Conservation (phyloP, 805 yeast species). For the Priceomyces haplophilus region DNA sequence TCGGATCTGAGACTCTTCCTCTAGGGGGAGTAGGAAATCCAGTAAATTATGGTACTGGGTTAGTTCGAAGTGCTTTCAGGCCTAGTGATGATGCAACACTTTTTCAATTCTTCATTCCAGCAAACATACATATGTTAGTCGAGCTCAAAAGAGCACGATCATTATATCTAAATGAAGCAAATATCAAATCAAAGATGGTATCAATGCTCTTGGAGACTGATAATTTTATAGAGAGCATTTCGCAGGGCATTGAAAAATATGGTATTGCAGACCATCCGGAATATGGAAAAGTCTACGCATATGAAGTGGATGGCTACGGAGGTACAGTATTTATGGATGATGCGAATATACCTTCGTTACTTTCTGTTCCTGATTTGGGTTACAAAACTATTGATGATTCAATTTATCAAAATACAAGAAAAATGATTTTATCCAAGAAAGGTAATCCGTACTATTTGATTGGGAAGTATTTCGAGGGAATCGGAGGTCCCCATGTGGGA, state of each 20-base stretch:
- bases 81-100: slow-evolving; percentile 87
- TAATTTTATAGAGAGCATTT: slow-evolving; percentile 41
- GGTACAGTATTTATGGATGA: slow-evolving; percentile 77
- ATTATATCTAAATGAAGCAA: slow-evolving; percentile 17
- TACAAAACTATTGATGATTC: slow-evolving; percentile 49
- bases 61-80: slow-evolving; percentile 78
- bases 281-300: slow-evolving; percentile 79
- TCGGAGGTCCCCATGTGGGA: slow-evolving; percentile 92
- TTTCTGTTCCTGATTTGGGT: slow-evolving; percentile 80
- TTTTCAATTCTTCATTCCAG: slow-evolving; percentile 81
- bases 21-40: slow-evolving; percentile 83
- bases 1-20: slow-evolving; percentile 80
- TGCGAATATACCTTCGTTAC: slow-evolving; percentile 81
- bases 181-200: slow-evolving; percentile 5
- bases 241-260: slow-evolving; percentile 54
- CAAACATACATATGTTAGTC: slow-evolving; percentile 70
- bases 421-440: slow-evolving; percentile 61
- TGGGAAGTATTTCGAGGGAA: slow-evolving; percentile 66
- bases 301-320: slow-evolving; percentile 87
- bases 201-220: slow-evolving; percentile 20
- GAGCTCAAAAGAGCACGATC: slow-evolving; percentile 47
- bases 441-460: slow-evolving; percentile 78
- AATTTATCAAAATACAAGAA: slow-evolving; percentile 74
- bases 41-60: slow-evolving; percentile 63
- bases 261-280: slow-evolving; percentile 67